These are phyloP conservation scores for Wilcoxina mikolae DNA, from an alignment of 495 filamentous ascomycete species.

Conservation along the genomic window DNA sequence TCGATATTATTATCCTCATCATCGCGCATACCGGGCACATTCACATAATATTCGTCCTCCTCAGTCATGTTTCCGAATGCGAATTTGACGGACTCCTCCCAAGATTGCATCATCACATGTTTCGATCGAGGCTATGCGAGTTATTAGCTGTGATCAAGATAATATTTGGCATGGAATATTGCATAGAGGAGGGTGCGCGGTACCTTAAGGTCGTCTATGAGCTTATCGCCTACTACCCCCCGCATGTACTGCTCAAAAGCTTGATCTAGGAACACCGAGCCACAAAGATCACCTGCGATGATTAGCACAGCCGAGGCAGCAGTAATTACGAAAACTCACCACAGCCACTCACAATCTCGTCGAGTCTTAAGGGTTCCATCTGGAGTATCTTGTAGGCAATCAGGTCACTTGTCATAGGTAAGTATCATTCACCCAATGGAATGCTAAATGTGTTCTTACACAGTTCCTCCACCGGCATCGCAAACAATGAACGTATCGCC, in stretches of 20 bases:
- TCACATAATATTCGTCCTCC: slow-evolving; percentile 27
- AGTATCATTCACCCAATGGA: no score
- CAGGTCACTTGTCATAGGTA: no score
- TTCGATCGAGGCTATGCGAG: slow-evolving; percentile 10
- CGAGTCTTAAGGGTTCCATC: slow-evolving; percentile 35
- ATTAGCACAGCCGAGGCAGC: no score
- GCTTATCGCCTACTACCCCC: no score
- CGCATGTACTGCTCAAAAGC: slow-evolving; percentile 61
- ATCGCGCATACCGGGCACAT: slow-evolving; percentile 56
- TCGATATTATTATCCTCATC: slow-evolving; percentile 49
- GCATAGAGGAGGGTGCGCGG: no score
- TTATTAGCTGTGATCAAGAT: slow-evolving; percentile 34
- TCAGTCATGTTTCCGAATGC: slow-evolving; percentile 27
- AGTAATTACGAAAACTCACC: no score
- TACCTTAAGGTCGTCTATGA: no score
- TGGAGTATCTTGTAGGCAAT: slow-evolving; percentile 39
- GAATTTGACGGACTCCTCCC: slow-evolving; percentile 29
- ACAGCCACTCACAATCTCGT: slow-evolving; percentile 36
- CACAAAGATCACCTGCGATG: slow-evolving; percentile 11
- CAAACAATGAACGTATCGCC: slow-evolving; percentile 62
- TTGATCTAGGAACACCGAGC: slow-evolving; percentile 26
- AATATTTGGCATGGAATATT: no score
- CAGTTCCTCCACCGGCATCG: slow-evolving; percentile 60
- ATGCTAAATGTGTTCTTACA: no score
- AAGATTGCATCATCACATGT: slow-evolving; percentile 32